phyloP scores from a whole-genome alignment of 108 stramenopile species.

The Schizochytrium sp. region DNA sequence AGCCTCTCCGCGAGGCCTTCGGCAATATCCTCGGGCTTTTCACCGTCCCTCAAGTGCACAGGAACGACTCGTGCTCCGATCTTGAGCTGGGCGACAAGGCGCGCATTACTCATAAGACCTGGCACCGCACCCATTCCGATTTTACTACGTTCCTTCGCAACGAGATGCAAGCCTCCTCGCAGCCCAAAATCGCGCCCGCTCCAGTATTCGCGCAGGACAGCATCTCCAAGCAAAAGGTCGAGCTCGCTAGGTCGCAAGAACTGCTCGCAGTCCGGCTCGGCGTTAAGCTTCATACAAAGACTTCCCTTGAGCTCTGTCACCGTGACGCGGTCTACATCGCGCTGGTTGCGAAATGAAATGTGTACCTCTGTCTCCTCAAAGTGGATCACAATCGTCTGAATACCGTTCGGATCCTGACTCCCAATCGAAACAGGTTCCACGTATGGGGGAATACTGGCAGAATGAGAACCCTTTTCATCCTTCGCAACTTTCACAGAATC shows the following conservation, averaged over 20 bases:
- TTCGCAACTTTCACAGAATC: background rate
- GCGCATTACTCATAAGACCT: background rate
- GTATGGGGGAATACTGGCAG: too few species aligned
- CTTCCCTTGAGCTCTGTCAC: background rate
- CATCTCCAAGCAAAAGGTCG: background rate
- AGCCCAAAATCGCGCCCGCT: constrained; percentile 12
- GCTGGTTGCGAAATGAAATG: background rate
- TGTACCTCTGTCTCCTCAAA: background rate
- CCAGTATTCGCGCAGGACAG: constrained; percentile 6
- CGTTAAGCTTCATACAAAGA: background rate
- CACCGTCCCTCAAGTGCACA: background rate
- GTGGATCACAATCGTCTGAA: background rate
- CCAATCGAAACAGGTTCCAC: background rate
- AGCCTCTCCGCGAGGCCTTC: background rate
- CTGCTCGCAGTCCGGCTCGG: background rate
- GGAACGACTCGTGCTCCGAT: background rate
- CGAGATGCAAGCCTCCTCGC: background rate
- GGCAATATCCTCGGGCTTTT: background rate
- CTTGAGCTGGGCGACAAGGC: background rate
- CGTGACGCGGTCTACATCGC: background rate
- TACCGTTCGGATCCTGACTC: background rate
- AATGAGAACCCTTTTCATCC: background rate
- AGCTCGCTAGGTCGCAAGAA: background rate
- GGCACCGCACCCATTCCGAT: background rate
- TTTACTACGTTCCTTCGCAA: background rate